These are phyloP conservation scores for Cystobasidium sp. DNA, from an alignment of 1,284 basidiomycete species.

Conservation along the genomic window DNA sequence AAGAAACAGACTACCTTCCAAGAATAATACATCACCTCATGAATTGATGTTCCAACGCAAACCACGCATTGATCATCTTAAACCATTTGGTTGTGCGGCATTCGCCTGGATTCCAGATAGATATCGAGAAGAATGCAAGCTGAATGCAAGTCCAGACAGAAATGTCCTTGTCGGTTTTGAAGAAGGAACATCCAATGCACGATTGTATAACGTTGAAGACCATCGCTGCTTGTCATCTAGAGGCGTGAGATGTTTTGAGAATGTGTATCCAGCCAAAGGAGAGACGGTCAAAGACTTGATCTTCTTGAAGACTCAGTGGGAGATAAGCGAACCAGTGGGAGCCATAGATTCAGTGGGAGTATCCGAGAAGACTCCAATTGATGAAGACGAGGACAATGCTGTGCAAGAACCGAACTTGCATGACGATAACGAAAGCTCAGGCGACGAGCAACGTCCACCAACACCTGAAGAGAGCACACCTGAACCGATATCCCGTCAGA, in stretches of 20 bases:
- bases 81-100: slow-evolving; percentile 23
- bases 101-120: slow-evolving; percentile 6
- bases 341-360: slow-evolving; percentile 20
- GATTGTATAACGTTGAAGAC: slow-evolving; percentile 7
- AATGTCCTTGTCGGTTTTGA: slow-evolving; percentile 10
- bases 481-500: too few species aligned
- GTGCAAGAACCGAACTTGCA: too few species aligned
- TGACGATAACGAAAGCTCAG: too few species aligned
- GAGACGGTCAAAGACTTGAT: not conserved
- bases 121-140: slow-evolving; percentile 17
- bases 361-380: too few species aligned
- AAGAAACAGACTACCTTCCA: slow-evolving; percentile 8
- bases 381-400: too few species aligned
- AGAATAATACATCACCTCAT: not conserved
- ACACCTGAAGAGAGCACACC: too few species aligned
- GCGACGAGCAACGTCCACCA: too few species aligned
- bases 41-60: slow-evolving; percentile 10
- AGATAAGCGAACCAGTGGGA: slow-evolving; percentile 3
- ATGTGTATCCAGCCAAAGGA: slow-evolving; percentile 11
- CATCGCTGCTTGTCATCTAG: not conserved
- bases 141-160: not conserved
- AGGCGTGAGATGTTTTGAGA: slow-evolving; percentile 18
- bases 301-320: slow-evolving; percentile 22
- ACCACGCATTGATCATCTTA: slow-evolving; percentile 18
- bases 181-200: slow-evolving; percentile 6